Base-by-base conservation (phyloP, 2,329 filamentous ascomycete genomes). In the Periconia macrospinosa region DNA sequence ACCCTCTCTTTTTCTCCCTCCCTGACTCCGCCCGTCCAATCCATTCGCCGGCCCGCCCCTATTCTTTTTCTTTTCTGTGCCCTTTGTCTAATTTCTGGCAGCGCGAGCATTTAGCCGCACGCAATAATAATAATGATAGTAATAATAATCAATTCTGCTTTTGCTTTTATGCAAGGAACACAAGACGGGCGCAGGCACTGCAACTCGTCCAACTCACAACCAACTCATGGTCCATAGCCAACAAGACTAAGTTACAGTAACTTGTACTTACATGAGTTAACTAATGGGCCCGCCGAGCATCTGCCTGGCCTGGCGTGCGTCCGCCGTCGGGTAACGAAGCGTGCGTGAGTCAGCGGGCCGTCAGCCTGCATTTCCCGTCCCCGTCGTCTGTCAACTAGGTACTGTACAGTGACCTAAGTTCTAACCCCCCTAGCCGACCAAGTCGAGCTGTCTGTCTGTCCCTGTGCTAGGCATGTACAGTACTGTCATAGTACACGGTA, bases 161-260 rank as follows among this genome's bases (percentile, higher is more conserved):
- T 27, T 27, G 23, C 23, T 27, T 27, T 8, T 54, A 65, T 67
- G 68, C 68, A 71, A 71, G 68, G 69, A 64, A 72, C 68, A 54
- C 50, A n/a, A n/a, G n/a, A n/a, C n/a, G n/a, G n/a, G n/a, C n/a
- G n/a, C n/a, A n/a, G n/a, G n/a, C n/a, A n/a, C n/a, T n/a, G n/a
- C n/a, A n/a, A n/a, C n/a, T n/a, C n/a, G n/a, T n/a, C n/a, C n/a
- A n/a, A n/a, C n/a, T n/a, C n/a, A n/a, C n/a, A n/a, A n/a, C n/a
- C n/a, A n/a, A n/a, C n/a, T n/a, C n/a, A n/a, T n/a, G n/a, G n/a
- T n/a, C n/a, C n/a, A n/a, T n/a, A n/a, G n/a, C n/a, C n/a, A n/a
- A n/a, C n/a, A n/a, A n/a, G n/a, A n/a, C n/a, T n/a, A n/a, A 19
- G 30, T 58, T 63, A 57, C 58, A n/a, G n/a, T n/a, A n/a, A n/a